phyloP scores from a whole-genome alignment of 805 yeast species.

The Dipodascus geniculatus region DNA sequence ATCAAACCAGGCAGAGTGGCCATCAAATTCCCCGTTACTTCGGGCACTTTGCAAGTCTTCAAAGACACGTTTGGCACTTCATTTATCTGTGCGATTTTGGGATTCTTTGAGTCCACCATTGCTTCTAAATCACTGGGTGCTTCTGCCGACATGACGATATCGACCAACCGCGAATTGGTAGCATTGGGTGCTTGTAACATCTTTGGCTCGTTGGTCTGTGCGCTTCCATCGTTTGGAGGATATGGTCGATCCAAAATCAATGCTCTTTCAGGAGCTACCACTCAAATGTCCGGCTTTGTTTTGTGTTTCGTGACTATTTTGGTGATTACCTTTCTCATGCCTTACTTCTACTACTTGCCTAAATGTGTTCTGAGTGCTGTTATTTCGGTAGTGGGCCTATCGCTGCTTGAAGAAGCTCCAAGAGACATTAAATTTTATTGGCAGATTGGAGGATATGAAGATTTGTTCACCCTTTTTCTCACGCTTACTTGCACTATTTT shows the following conservation, averaged over 20 bases:
- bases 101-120: conserved; percentile 87
- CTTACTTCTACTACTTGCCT: conserved; percentile 62
- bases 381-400: conserved; percentile 65
- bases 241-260: conserved; percentile 89
- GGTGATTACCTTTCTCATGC: conserved; percentile 48
- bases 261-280: conserved; percentile 75
- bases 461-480: conserved; percentile 53
- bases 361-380: conserved; percentile 69
- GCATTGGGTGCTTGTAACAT: conserved; percentile 76
- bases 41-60: conserved; percentile 35
- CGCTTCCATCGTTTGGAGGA: conserved; percentile 90
- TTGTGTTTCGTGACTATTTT: conserved; percentile 69
- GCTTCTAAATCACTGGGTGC: conserved; percentile 82
- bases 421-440: conserved; percentile 63
- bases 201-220: conserved; percentile 41
- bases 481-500: conserved; percentile 54
- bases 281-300: conserved; percentile 72
- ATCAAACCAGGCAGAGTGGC: conserved; percentile 40
- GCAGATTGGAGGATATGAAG: conserved; percentile 64
- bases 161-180: conserved; percentile 81
- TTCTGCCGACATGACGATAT: conserved; percentile 45
- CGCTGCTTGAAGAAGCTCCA: conserved; percentile 77
- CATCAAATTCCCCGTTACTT: conserved; percentile 48
- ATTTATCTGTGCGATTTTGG: conserved; percentile 69
- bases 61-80: conserved; percentile 53